Percentiles rank a stretch among this genome's conserved stretches.
Evolutionary conservation across 805 yeast genomes (phyloP).

Genomic region (Hanseniaspora jakobsenii): DNA sequence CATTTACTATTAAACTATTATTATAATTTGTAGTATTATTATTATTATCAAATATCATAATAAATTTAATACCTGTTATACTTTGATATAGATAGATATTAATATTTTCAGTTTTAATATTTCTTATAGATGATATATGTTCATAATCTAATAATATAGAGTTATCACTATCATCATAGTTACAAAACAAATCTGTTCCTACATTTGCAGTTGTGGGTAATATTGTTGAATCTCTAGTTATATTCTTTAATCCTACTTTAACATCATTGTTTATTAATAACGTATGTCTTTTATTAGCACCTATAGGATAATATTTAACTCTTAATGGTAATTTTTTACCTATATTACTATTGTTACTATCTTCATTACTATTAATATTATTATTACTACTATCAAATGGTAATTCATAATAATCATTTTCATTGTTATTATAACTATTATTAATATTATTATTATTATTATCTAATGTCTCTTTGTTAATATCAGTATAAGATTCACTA

Average conservation of each 20-base stretch:
- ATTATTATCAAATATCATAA: constrained; percentile 38
- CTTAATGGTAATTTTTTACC: constrained; percentile 30
- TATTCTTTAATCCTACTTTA: constrained; percentile 7
- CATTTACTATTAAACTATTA: too few species aligned
- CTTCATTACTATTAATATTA: constrained; percentile 18
- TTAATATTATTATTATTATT: neutral
- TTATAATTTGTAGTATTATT: constrained; percentile 31
- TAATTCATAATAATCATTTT: neutral
- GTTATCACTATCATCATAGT: constrained; percentile 14
- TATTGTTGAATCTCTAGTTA: constrained; percentile 19
- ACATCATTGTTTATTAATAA: constrained; percentile 17
- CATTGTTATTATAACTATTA: neutral
- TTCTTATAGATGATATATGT: constrained; percentile 50
- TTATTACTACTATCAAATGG: constrained; percentile 16
- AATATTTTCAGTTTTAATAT: constrained; percentile 60
- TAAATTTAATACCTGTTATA: constrained; percentile 69
- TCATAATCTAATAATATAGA: constrained; percentile 18
- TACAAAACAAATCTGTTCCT: constrained; percentile 27
- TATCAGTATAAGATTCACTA: constrained; percentile 14
- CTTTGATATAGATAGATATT: constrained; percentile 72
- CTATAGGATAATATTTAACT: constrained; percentile 20
- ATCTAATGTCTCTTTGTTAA: neutral
- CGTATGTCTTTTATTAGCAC: constrained; percentile 2
- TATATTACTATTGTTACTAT: constrained; percentile 16
- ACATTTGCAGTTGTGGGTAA: too few species aligned